phyloP scores from a whole-genome alignment of 176 grass and related monocot species.

The Aegilops umbellulata region DNA sequence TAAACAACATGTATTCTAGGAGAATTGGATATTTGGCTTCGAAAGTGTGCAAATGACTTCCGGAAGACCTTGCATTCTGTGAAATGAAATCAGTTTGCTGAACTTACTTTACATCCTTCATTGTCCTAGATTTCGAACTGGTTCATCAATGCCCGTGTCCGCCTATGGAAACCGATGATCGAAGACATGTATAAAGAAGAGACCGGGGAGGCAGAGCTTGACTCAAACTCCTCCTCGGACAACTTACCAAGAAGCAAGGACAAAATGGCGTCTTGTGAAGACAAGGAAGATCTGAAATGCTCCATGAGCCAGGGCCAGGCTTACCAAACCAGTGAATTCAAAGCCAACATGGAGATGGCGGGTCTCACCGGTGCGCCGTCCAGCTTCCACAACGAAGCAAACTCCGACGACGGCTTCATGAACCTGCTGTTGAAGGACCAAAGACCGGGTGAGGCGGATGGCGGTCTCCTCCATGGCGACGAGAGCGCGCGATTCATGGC shows the following conservation, averaged over 20 bases:
- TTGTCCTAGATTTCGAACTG: slow-evolving; percentile 89
- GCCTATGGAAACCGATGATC: slow-evolving; percentile 99
- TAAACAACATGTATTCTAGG: background rate
- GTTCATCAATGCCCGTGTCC: slow-evolving; percentile 99
- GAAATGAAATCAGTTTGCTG: slow-evolving; percentile 4
- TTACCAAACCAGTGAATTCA: slow-evolving; percentile 57
- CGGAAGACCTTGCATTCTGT: slow-evolving; percentile 1
- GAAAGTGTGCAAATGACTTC: background rate
- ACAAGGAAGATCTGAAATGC: slow-evolving; percentile 62
- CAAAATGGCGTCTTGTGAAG: slow-evolving; percentile 57
- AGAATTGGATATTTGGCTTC: background rate
- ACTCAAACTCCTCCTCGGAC: slow-evolving; percentile 87
- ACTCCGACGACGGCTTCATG: slow-evolving; percentile 79
- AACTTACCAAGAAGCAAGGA: slow-evolving; percentile 55
- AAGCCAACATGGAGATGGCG: slow-evolving; percentile 37
- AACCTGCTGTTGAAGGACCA: slow-evolving; percentile 85
- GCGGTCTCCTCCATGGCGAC: slow-evolving; percentile 45
- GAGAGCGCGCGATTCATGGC: slow-evolving; percentile 54
- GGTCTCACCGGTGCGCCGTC: slow-evolving; percentile 28
- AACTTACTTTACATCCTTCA: slow-evolving; percentile 14
- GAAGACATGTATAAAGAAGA: slow-evolving; percentile 99
- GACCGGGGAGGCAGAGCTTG: slow-evolving; percentile 68
- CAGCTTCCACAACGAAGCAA: slow-evolving; percentile 55
- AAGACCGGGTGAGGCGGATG: slow-evolving; percentile 37
- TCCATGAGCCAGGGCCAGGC: slow-evolving; percentile 43